A percentile compares a stretch with the other conserved stretches of the same genome.
These are phyloP conservation scores for Myrmaecium sp. DNA, from an alignment of 2,329 filamentous ascomycete species.

Conservation along the genomic window DNA sequence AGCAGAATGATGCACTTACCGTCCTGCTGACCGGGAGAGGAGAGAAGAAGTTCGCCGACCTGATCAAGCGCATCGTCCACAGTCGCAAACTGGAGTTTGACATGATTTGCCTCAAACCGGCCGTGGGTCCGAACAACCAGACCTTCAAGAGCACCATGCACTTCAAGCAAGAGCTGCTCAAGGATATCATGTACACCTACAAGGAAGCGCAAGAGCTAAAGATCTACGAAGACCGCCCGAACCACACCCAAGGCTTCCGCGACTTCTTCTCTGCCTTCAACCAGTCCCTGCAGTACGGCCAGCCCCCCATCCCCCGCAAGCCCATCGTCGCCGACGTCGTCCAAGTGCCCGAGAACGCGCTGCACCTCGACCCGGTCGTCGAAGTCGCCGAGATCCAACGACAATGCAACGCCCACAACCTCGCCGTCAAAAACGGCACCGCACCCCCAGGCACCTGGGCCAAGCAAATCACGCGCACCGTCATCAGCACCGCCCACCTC, in stretches of 20 bases:
- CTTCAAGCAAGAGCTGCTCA: slow-evolving; percentile 80
- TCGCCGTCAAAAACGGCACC: slow-evolving; percentile 30
- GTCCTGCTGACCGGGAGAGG: slow-evolving; percentile 77
- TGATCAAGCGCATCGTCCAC: slow-evolving; percentile 64
- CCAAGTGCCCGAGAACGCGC: slow-evolving; percentile 63
- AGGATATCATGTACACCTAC: slow-evolving; percentile 73
- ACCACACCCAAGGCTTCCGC: slow-evolving; percentile 63
- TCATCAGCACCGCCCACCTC: slow-evolving; percentile 87
- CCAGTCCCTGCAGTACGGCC: slow-evolving; percentile 30
- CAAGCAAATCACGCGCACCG: slow-evolving; percentile 65
- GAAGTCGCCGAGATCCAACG: slow-evolving; percentile 76
- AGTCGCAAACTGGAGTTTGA: slow-evolving; percentile 75
- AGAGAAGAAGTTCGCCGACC: slow-evolving; percentile 57
- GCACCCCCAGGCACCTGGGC: slow-evolving; percentile 29
- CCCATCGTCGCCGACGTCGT: slow-evolving; percentile 66
- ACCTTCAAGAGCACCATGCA: slow-evolving; percentile 68
- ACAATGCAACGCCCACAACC: slow-evolving; percentile 79
- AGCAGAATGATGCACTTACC: slow-evolving; percentile 69
- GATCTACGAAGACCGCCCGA: slow-evolving; percentile 46
- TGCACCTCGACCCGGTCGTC: slow-evolving; percentile 55
- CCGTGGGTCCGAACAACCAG: slow-evolving; percentile 63
- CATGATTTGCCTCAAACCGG: slow-evolving; percentile 74
- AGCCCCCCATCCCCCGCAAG: slow-evolving; percentile 34
- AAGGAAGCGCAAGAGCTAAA: slow-evolving; percentile 63
- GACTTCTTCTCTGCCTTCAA: slow-evolving; percentile 74